A percentile compares a stretch with the other conserved stretches of the same genome.
Evolutionary conservation across 75 land plant genomes (phyloP).

Genomic region (Gnetum montanum): DNA sequence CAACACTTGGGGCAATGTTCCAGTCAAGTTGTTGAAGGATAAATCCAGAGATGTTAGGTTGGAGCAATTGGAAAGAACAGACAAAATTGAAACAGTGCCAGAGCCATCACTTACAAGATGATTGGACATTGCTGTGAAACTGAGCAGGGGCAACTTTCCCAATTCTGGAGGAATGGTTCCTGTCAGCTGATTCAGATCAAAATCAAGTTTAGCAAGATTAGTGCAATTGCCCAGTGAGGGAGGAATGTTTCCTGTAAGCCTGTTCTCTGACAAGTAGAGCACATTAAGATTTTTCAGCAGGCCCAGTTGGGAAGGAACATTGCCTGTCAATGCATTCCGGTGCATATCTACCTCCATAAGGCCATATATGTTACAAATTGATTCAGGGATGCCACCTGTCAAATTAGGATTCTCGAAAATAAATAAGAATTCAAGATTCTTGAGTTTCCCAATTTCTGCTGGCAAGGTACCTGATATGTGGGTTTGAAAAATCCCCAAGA

Average conservation of each 20-base stretch:
- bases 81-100: slow-evolving; percentile 19
- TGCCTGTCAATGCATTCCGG: slow-evolving; percentile 9
- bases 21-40: slow-evolving; percentile 39
- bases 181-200: slow-evolving; percentile 7
- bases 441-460: neutral
- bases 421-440: neutral
- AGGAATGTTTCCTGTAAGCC: slow-evolving; percentile 27
- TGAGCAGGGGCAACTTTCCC: slow-evolving; percentile 5
- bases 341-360: neutral
- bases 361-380: neutral
- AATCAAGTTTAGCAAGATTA: slow-evolving; percentile 13
- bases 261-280: slow-evolving; percentile 15
- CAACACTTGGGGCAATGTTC: slow-evolving; percentile 26
- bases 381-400: neutral
- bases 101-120: neutral
- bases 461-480: neutral
- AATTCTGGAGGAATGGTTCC: slow-evolving; percentile 15
- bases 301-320: slow-evolving; percentile 1
- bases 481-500: neutral
- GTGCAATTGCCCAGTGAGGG: slow-evolving; percentile 25
- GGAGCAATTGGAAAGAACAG: slow-evolving; percentile 34
- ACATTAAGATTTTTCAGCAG: slow-evolving; percentile 9
- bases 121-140: neutral
- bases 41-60: slow-evolving; percentile 36
- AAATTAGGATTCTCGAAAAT: neutral